A percentile compares a stretch with the other conserved stretches of the same genome.
These are phyloP conservation scores for Pseudovirgaria hyperparasitica DNA, from an alignment of 2,329 filamentous ascomycete species.

Conservation along the genomic window DNA sequence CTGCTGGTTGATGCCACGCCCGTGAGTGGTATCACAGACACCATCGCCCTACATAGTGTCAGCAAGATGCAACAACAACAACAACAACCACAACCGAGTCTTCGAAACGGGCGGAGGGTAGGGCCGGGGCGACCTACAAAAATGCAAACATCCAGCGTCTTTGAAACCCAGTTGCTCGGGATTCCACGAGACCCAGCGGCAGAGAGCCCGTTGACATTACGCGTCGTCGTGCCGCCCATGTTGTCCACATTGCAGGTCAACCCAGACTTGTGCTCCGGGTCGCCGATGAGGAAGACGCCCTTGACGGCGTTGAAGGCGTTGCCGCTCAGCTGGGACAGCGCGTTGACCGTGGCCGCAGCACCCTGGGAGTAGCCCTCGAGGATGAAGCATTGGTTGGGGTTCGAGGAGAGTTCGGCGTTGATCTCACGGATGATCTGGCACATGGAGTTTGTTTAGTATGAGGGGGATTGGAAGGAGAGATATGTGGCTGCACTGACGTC, in stretches of 20 bases:
- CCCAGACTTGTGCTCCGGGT: conserved; percentile 20
- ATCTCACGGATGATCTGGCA: conserved; percentile 22
- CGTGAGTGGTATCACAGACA: conserved; percentile 22
- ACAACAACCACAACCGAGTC: too few relatives aligned
- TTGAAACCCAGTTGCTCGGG: conserved; percentile 18
- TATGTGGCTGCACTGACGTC: too few relatives aligned
- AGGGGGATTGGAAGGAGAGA: background rate
- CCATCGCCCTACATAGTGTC: conserved; percentile 16
- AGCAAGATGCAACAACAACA: background rate
- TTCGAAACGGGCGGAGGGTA: too few relatives aligned
- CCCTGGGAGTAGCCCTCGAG: conserved; percentile 26
- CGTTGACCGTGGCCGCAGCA: conserved; percentile 22
- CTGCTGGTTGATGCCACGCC: conserved; percentile 16
- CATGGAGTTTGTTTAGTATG: background rate
- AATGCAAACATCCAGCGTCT: conserved; percentile 25
- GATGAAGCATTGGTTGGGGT: conserved; percentile 21
- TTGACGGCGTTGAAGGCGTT: conserved; percentile 21
- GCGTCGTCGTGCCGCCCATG: conserved; percentile 19
- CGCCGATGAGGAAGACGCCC: conserved; percentile 23
- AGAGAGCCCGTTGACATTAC: conserved; percentile 18
- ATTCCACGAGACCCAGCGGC: too few relatives aligned
- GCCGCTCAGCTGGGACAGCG: conserved; percentile 19
- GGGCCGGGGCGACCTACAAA: conserved; percentile 10
- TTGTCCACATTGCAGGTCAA: conserved; percentile 23
- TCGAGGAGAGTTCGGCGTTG: conserved; percentile 9